phyloP scores from a whole-genome alignment of 208 protist genomes.

The Crithidia thermophila region DNA sequence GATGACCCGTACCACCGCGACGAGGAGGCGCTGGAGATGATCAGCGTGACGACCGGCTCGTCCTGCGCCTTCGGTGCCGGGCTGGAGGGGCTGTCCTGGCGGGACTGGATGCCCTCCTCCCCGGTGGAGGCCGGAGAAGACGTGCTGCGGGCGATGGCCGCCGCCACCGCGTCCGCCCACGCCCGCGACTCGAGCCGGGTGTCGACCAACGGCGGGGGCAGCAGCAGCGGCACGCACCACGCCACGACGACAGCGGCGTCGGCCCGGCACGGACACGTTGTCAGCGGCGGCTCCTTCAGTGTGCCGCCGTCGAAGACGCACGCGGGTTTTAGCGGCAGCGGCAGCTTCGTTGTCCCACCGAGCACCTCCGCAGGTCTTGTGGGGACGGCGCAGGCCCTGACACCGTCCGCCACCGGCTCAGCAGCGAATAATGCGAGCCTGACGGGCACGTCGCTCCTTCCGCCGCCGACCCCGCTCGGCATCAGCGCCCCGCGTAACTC shows the following conservation, averaged over 20 bases:
- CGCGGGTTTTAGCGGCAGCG: background rate
- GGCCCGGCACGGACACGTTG: background rate
- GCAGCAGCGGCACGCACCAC: background rate
- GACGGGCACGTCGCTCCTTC: background rate
- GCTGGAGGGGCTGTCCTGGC: conserved; percentile 37
- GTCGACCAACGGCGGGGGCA: background rate
- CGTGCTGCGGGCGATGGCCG: background rate
- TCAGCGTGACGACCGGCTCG: conserved; percentile 53
- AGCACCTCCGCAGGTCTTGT: background rate
- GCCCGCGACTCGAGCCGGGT: background rate
- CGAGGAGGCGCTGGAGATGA: conserved; percentile 49
- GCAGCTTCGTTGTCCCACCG: conserved; percentile 2
- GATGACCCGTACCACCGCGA: conserved; percentile 67
- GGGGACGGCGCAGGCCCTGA: no score
- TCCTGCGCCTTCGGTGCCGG: conserved; percentile 59
- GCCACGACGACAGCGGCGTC: background rate
- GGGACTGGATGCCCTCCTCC: conserved; percentile 29
- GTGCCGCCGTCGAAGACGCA: background rate
- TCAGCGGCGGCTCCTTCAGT: background rate
- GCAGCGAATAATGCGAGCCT: background rate
- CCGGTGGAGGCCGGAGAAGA: conserved; percentile 16
- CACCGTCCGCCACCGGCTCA: no score
- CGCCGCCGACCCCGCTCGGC: background rate
- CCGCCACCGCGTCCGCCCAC: background rate
- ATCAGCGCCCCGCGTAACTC: conserved; percentile 25